Base-by-base conservation (phyloP, 805 yeast species). In the Yarrowia yakushimensis region DNA sequence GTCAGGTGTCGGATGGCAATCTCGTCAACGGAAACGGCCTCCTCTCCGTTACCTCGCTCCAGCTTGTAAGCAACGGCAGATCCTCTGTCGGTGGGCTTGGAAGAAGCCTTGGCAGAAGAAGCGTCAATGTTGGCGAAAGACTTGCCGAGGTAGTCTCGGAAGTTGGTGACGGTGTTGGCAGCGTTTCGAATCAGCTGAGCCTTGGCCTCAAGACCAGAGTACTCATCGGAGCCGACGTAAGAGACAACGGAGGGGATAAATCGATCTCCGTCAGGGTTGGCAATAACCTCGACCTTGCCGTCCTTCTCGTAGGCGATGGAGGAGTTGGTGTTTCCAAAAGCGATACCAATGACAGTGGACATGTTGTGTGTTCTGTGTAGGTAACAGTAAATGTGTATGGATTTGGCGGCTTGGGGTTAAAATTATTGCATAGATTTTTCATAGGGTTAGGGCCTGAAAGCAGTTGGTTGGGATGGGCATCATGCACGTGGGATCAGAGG, bases 251-350 rank as follows among this genome's bases (percentile, higher is more conserved):
- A 88, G 66, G 98, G 96, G 73, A 94, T 94, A 65, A 93, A 83
- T 79, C 98, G 90, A 78, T 94, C 98, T 76, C 99, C 99, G 73
- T 94, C 99, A 69, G 96, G 97, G 84, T 94, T 93, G 69, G 99
- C 99, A 75, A 94, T 93, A 68, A 94, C 96, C 73, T 94, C 97
- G 67, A 90, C 94, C 74, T 87, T 88, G 66, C 97, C 97, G 71
- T 93, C 97, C 62, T 69, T 71, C 68, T 92, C 88, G 71, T 86
- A 89, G 55, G 98, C 97, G 74, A 94, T 91, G 64, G 97, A 89
- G 55, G 97, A 88, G 65, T 96, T 84, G 54, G 96, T 87, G 84
- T 94, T 94, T 76, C 99, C 99, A 76, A 94, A 93, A 43, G 97
- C 86, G 74, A 94, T 84, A 77, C 99, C 99, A 76, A 94, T 88